Evolutionary conservation across 495 filamentous ascomycete genomes (phyloP), one percentile per base, ranked within the genome.

Genomic region (Penicillium paxilli): DNA sequence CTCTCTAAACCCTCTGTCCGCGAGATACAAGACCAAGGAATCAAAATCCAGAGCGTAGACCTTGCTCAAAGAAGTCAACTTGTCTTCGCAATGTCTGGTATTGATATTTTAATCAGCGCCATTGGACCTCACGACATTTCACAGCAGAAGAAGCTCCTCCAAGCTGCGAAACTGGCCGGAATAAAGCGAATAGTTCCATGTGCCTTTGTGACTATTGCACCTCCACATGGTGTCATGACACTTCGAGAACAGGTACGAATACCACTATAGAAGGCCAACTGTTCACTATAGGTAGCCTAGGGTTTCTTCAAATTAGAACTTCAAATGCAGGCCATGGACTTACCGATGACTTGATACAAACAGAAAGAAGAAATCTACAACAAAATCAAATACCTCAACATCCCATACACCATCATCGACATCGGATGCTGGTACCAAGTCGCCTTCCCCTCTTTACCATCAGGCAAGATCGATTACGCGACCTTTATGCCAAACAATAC

Each of bases 371-470:
- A 28, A 28, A 28, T 28, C 26, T 28, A 28, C 26, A 28, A 28
- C 26, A 28, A 5, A 11, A 28, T 28, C 26, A 28, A 28, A 11
- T 28, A 5, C 26, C 33, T 71, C 8, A 16, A 49, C 8, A 46
- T 80, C 3, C 73, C 72, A 2, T 80, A 78, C 52, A 81, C 77
- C 10, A 60, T 78, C 48, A 72, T 81, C 38, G 76, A 80, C 41
- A 66, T 76, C 1, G 78, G 78, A 6, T 78, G 50, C 48, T 81
- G 76, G 77, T 66, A 71, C 41, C 70, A 76, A 32, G 45, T 75
- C 16, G 51, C 62, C 0, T 64, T 69, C 12, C 73, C 68, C 0
- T 16, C 23, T 1, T 7, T 80, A 1, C 69, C 75, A 1, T 75
- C 70, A 7, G 77, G 77, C 5, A 52, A 59, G 25, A 54, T 69